phyloP scores from a whole-genome alignment of 2,329 filamentous ascomycete species.

The Cadophora sp. region DNA sequence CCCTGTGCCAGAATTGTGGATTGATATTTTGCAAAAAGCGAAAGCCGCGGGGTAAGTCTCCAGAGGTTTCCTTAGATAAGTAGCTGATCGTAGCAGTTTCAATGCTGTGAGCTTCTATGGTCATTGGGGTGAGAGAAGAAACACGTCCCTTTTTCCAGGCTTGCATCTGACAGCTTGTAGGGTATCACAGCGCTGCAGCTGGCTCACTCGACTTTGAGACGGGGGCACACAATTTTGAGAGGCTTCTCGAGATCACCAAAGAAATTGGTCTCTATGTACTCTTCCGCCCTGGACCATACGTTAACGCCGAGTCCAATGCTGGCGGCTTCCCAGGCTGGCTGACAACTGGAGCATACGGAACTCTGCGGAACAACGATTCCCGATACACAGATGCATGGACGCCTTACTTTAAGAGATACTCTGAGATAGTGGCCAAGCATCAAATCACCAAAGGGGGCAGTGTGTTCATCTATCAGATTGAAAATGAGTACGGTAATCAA shows the following conservation, averaged over 20 bases:
- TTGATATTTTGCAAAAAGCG: conserved; percentile 83
- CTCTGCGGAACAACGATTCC: conserved; percentile 58
- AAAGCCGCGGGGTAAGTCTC: conserved; percentile 66
- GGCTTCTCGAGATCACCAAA: conserved; percentile 76
- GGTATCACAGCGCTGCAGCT: conserved; percentile 60
- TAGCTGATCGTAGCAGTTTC: conserved; percentile 53
- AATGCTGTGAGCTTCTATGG: conserved; percentile 81
- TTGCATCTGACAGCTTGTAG: conserved; percentile 32
- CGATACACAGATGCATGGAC: conserved; percentile 60
- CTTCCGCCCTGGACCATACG: conserved; percentile 71
- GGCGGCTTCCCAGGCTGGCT: conserved; percentile 67
- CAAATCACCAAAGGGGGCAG: conserved; percentile 64
- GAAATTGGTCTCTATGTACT: conserved; percentile 78
- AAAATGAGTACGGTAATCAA: conserved; percentile 59
- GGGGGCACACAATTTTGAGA: conserved; percentile 60
- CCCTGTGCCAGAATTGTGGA: conserved; percentile 65
- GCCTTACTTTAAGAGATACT: conserved; percentile 58
- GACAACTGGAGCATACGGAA: conserved; percentile 64
- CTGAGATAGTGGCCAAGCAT: conserved; percentile 57
- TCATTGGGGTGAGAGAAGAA: conserved; percentile 78
- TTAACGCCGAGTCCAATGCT: conserved; percentile 68
- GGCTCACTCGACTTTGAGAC: conserved; percentile 73
- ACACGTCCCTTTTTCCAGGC: conserved; percentile 52
- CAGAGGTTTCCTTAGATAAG: background rate
- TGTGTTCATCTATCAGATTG: conserved; percentile 62